phyloP scores from a whole-genome alignment of 1,284 basidiomycete genomes.

The Schizophyllum amplum region DNA sequence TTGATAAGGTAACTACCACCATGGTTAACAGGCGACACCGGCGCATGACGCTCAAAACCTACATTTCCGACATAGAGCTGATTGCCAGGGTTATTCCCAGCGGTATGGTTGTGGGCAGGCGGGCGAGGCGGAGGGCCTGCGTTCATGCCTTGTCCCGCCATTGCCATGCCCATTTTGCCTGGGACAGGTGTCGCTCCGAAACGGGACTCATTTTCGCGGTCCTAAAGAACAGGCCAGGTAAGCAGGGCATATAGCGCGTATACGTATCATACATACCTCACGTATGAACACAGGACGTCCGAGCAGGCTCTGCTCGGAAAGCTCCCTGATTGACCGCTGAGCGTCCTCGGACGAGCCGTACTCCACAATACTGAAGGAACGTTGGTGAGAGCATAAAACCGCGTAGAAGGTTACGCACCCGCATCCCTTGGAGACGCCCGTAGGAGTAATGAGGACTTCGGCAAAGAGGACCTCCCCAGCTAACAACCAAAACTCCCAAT shows the following conservation, averaged over 20 bases:
- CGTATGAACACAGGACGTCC: constrained; percentile 94
- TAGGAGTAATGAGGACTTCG: constrained; percentile 95
- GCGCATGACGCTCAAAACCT: constrained; percentile 20
- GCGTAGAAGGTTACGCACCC: constrained; percentile 57
- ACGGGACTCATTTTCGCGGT: constrained; percentile 91
- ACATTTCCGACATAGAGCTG: constrained; percentile 93
- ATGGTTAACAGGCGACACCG: constrained; percentile 22
- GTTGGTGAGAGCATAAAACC: constrained; percentile 6
- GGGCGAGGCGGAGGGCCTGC: constrained; percentile 69
- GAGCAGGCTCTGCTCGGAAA: constrained; percentile 82
- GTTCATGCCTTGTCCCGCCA: constrained; percentile 72
- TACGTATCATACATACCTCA: constrained; percentile 51
- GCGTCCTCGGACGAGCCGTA: constrained; percentile 81
- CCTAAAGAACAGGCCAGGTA: constrained; percentile 39
- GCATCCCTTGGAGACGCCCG: constrained; percentile 96
- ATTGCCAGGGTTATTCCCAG: constrained; percentile 63
- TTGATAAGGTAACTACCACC: constrained; percentile 87
- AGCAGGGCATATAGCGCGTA: neutral
- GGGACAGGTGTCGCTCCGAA: constrained; percentile 91
- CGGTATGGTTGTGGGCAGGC: constrained; percentile 62
- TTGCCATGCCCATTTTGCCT: constrained; percentile 88
- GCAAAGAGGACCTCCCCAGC: constrained; percentile 98
- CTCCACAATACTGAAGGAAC: constrained; percentile 74
- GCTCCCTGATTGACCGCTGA: constrained; percentile 77
- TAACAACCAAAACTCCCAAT: constrained; percentile 80